Evolutionary conservation across 2,329 filamentous ascomycete species (phyloP).

Genomic region (Claviceps quebecensis): DNA sequence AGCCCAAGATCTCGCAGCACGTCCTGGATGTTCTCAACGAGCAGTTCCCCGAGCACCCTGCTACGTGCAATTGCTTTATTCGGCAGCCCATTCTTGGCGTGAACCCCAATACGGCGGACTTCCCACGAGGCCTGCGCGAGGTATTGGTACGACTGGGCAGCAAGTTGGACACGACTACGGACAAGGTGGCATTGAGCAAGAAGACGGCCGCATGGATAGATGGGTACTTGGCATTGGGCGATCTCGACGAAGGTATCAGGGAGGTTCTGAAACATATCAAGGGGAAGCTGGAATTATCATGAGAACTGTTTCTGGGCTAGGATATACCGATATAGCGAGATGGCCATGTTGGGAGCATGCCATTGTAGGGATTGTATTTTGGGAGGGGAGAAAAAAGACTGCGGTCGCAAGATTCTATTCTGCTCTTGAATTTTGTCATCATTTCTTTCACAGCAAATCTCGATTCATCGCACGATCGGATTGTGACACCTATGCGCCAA

Average conservation of each 20-base stretch:
- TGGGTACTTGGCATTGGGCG: constrained; percentile 31
- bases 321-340: neutral
- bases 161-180: constrained; percentile 28
- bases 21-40: constrained; percentile 52
- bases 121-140: constrained; percentile 56
- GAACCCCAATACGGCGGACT: constrained; percentile 48
- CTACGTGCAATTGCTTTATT: constrained; percentile 57
- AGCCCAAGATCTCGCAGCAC: constrained; percentile 55
- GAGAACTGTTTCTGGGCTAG: neutral
- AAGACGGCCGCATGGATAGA: constrained; percentile 43
- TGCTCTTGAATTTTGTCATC: neutral
- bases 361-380: neutral
- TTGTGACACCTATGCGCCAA: neutral
- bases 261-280: constrained; percentile 41
- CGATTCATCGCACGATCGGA: no score
- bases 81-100: constrained; percentile 56
- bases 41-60: constrained; percentile 43
- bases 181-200: constrained; percentile 29
- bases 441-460: no score
- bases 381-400: neutral
- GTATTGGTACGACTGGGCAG: constrained; percentile 49
- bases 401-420: neutral
- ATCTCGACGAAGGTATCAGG: constrained; percentile 41
- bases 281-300: constrained; percentile 14
- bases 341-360: neutral